Percentiles rank a stretch among this genome's conserved stretches.
phyloP scores from a whole-genome alignment of 768 basidiomycete species.

The Candolleomyces aberdarensis region DNA sequence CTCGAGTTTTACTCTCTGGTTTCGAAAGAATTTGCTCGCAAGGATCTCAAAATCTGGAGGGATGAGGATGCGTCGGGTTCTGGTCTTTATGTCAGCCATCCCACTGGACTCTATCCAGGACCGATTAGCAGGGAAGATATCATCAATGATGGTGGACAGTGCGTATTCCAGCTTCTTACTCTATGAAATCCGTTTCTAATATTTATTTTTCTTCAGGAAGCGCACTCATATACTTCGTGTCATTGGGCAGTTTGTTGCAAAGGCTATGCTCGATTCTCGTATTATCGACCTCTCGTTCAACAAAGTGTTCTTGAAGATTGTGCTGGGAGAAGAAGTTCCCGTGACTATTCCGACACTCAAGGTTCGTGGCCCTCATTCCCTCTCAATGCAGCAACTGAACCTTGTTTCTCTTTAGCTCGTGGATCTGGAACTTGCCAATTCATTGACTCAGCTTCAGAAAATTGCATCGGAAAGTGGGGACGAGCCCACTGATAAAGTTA shows the following conservation, averaged over 20 bases:
- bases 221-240: constrained; percentile 83
- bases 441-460: constrained; percentile 73
- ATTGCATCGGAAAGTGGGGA: constrained; percentile 49
- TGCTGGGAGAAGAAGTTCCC: constrained; percentile 85
- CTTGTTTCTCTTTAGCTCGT: constrained; percentile 54
- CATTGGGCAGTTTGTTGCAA: constrained; percentile 94
- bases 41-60: constrained; percentile 88
- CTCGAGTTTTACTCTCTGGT: constrained; percentile 98
- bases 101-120: constrained; percentile 83
- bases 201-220: constrained; percentile 48
- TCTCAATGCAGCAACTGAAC: constrained; percentile 8
- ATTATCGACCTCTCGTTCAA: constrained; percentile 96
- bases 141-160: constrained; percentile 73
- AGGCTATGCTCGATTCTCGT: constrained; percentile 94
- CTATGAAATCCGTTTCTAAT: background rate
- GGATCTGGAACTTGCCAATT: constrained; percentile 82
- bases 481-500: constrained; percentile 54
- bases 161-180: constrained; percentile 24
- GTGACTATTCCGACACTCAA: constrained; percentile 80
- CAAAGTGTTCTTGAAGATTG: constrained; percentile 89
- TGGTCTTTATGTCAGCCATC: constrained; percentile 78
- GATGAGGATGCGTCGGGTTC: constrained; percentile 66
- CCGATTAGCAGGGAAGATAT: constrained; percentile 73
- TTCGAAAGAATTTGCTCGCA: constrained; percentile 89
- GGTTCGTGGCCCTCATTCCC: constrained; percentile 36